Conservation (phyloP, 106 monocot species). For the Allium cepa region DNA sequence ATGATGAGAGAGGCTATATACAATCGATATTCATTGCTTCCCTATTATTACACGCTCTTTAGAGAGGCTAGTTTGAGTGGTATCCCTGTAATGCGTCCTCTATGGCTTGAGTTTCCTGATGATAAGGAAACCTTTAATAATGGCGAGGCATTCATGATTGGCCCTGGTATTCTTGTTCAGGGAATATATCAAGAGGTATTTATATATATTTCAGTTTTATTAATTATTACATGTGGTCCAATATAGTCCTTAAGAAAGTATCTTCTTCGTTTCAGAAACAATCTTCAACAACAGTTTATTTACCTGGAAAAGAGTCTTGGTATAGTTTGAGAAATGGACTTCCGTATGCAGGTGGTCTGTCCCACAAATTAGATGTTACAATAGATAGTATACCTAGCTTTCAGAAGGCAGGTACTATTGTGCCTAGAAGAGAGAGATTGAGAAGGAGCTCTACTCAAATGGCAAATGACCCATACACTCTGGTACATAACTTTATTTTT, state of each 20-base stretch:
- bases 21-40: slow-evolving; percentile 73
- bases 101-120: slow-evolving; percentile 90
- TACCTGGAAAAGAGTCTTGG: slow-evolving; percentile 68
- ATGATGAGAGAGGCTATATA: slow-evolving; percentile 95
- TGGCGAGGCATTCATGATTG: slow-evolving; percentile 91
- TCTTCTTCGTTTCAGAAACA: slow-evolving; percentile 41
- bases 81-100: slow-evolving; percentile 80
- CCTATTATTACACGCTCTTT: slow-evolving; percentile 91
- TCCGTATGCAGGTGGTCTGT: slow-evolving; percentile 47
- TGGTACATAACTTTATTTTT: slow-evolving; percentile 41
- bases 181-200: slow-evolving; percentile 82
- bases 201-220: slow-evolving; percentile 2
- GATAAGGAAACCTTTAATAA: slow-evolving; percentile 79
- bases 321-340: slow-evolving; percentile 70
- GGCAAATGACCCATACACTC: slow-evolving; percentile 88
- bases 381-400: slow-evolving; percentile 95
- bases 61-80: slow-evolving; percentile 78
- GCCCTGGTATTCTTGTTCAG: slow-evolving; percentile 73
- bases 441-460: slow-evolving; percentile 90
- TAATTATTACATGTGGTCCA: slow-evolving; percentile 22
- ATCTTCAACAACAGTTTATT: slow-evolving; percentile 74
- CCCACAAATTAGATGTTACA: slow-evolving; percentile 61
- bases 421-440: slow-evolving; percentile 89
- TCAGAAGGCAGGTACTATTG: slow-evolving; percentile 81
- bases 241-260: slow-evolving; percentile 41